A percentile compares a stretch with the other conserved stretches of the same genome.
These are phyloP conservation scores for Calonectria crousiana DNA, from an alignment of 2,329 filamentous ascomycete species.

Conservation along the genomic window DNA sequence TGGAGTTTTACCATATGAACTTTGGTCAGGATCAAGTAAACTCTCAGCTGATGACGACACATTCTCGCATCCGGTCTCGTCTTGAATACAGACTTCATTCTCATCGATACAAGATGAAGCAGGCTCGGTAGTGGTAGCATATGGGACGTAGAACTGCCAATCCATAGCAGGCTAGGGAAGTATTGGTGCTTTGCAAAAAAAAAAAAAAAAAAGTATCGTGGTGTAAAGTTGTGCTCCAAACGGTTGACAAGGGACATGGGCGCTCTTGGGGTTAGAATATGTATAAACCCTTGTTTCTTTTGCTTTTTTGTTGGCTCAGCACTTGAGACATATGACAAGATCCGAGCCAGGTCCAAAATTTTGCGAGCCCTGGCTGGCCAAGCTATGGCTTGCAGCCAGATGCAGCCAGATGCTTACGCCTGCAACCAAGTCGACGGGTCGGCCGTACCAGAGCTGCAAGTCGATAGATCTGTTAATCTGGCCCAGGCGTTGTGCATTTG, in stretches of 20 bases:
- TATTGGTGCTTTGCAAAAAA: not conserved
- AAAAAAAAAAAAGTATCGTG: not conserved
- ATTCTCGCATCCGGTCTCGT: not conserved
- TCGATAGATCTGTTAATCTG: not conserved
- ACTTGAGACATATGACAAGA: constrained; percentile 2
- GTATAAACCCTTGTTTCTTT: constrained; percentile 2
- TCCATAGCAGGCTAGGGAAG: not conserved
- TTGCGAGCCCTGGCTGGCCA: not conserved
- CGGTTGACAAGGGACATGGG: not conserved
- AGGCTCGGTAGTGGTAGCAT: not conserved
- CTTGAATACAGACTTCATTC: not conserved
- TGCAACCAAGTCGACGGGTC: not conserved
- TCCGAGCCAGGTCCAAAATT: not conserved
- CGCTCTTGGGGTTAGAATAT: not conserved
- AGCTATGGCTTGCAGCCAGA: constrained; percentile 1
- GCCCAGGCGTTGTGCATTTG: too few species aligned
- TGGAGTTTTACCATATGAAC: not conserved
- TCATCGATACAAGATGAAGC: not conserved
- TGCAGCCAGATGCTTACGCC: constrained; percentile 1
- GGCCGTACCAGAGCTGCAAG: not conserved
- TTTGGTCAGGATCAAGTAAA: not conserved
- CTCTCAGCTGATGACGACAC: not conserved
- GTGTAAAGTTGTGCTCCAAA: not conserved
- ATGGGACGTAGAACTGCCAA: not conserved
- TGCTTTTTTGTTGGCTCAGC: not conserved